Base-by-base conservation (phyloP, 2,329 filamentous ascomycete genomes). In the Colletotrichum gloeosporioides region DNA sequence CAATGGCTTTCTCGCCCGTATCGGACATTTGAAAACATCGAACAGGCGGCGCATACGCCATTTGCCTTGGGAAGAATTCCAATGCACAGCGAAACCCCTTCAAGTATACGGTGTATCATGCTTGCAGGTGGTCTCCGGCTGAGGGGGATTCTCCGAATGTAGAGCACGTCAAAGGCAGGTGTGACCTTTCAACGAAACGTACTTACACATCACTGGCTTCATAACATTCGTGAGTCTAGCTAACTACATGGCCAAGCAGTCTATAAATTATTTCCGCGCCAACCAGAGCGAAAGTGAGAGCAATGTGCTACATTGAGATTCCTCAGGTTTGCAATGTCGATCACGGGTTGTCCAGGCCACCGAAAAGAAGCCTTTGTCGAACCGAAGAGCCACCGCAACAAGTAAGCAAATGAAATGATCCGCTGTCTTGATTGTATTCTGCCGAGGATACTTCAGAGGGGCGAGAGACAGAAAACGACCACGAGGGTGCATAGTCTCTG, bases 61-160 rank as follows among this genome's bases (percentile, higher is more conserved):
- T 22, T n/a, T 49, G 0, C 44, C 18, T 7, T 0, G 44, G 18
- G n/a, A 49, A 3, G n/a, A 4, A 0, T 0, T 49, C 0, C 3
- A 13, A 13, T 13, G 10, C n/a, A 1, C n/a, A 22, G 3, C n/a
- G 44, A 49, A n/a, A n/a, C n/a, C n/a, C n/a, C n/a, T n/a, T n/a
- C n/a, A n/a, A n/a, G n/a, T n/a, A n/a, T n/a, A n/a, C n/a, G n/a
- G n/a, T n/a, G n/a, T n/a, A n/a, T n/a, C n/a, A 49, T 49, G n/a
- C n/a, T 22, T 13, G n/a, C 6, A 49, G 10, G 6, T 7, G 7
- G 3, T 49, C 18, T 22, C 44, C 7, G 44, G 10, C 44, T 7
- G 44, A 22, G 1, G n/a, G 0, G n/a, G 1, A 4, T 13, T 22
- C 2, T 4, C 2, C 3, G 10, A 49, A 3, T 1, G 22, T 3